A percentile compares a stretch with the other conserved stretches of the same genome.
These are phyloP conservation scores for Penicillium sp. DNA, from an alignment of 2,329 filamentous ascomycete genomes.

Conservation along the genomic window DNA sequence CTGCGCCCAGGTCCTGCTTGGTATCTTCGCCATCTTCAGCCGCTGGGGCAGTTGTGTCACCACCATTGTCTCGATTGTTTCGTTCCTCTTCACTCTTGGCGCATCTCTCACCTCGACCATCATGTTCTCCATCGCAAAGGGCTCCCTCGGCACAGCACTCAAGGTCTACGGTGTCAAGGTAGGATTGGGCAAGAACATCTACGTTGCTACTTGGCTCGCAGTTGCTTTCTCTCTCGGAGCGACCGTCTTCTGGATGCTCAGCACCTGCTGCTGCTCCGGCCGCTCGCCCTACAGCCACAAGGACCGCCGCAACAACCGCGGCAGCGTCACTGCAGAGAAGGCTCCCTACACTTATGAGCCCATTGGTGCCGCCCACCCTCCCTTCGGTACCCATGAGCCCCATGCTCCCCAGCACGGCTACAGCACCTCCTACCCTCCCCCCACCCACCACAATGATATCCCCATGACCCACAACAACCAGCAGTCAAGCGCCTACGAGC, in stretches of 20 bases:
- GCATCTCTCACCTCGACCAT: conserved; percentile 73
- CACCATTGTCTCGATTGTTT: conserved; percentile 67
- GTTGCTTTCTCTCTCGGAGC: conserved; percentile 73
- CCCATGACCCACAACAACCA: conserved; percentile 28
- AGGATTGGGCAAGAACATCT: conserved; percentile 66
- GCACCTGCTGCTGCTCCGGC: conserved; percentile 86
- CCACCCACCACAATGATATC: conserved; percentile 21
- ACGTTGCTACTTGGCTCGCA: conserved; percentile 74
- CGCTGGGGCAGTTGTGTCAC: conserved; percentile 79
- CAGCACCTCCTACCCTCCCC: conserved; percentile 31
- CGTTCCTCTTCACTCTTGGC: conserved; percentile 59
- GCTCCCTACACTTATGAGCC: conserved; percentile 62
- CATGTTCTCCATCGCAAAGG: conserved; percentile 68
- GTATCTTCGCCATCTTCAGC: conserved; percentile 79
- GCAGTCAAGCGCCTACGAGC: conserved; percentile 36
- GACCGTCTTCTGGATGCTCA: conserved; percentile 86
- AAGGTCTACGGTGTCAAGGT: conserved; percentile 70
- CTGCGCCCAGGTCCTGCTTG: conserved; percentile 69
- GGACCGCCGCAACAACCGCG: conserved; percentile 38
- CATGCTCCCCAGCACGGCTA: conserved; percentile 5
- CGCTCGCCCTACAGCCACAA: conserved; percentile 51
- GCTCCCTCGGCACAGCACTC: conserved; percentile 64
- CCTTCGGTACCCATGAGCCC: conserved; percentile 20
- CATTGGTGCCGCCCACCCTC: conserved; percentile 38
- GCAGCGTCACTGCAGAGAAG: conserved; percentile 56